Percentiles rank a stretch among this genome's conserved stretches.
Conservation (phyloP, 75 land plant genomes). For the Sequoia sempervirens region DNA sequence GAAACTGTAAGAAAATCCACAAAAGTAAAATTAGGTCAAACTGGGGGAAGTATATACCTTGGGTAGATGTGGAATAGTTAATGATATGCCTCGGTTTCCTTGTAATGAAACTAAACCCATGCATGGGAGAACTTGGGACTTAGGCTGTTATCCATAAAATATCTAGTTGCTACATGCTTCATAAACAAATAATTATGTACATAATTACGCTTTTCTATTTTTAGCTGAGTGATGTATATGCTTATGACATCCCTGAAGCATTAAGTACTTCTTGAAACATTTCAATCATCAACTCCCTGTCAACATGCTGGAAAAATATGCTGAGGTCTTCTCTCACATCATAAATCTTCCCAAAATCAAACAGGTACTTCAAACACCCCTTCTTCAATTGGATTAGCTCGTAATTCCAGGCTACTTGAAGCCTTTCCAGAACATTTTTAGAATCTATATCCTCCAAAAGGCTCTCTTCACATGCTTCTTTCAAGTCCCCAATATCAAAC, state of each 20-base stretch:
- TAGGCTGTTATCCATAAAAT: not conserved
- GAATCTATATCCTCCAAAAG: conserved; percentile 74
- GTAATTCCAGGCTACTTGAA: conserved; percentile 76
- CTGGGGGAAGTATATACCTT: not conserved
- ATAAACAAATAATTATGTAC: not conserved
- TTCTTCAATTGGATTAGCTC: conserved; percentile 63
- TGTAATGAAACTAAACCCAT: not conserved
- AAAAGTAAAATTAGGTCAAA: not conserved
- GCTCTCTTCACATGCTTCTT: conserved; percentile 85
- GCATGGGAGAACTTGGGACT: not conserved
- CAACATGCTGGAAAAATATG: conserved; percentile 57
- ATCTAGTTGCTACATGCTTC: not conserved
- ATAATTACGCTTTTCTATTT: not conserved
- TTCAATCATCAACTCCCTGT: conserved; percentile 72
- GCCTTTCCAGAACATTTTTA: conserved; percentile 77
- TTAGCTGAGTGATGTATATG: not conserved
- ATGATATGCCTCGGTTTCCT: not conserved
- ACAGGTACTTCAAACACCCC: conserved; percentile 68
- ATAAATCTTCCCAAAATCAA: conserved; percentile 80
- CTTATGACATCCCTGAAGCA: conserved; percentile 40
- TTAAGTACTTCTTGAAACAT: conserved; percentile 77
- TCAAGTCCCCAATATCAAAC: conserved; percentile 68
- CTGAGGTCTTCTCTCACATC: conserved; percentile 62
- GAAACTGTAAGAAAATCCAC: not conserved
- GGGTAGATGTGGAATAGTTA: not conserved